Percentiles rank a stretch among this genome's conserved stretches.
Evolutionary conservation across 805 yeast genomes (phyloP).

Genomic region (Starmerella gropengiesseri): DNA sequence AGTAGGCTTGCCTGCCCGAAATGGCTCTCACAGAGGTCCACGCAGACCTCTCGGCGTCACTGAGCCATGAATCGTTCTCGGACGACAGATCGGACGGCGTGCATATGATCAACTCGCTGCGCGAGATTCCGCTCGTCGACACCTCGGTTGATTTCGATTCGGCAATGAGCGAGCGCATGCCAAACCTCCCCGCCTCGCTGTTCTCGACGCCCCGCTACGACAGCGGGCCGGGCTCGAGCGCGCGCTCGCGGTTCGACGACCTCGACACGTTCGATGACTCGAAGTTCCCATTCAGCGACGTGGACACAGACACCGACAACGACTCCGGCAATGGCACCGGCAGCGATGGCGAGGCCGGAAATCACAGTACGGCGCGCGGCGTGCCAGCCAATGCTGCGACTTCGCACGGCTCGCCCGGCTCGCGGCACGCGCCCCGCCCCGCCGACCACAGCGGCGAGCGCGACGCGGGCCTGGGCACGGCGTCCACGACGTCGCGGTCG

Average conservation of each 20-base stretch:
- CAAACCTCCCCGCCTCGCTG: constrained; percentile 2
- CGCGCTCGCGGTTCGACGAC: not conserved
- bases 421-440: not conserved
- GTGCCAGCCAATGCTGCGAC: not conserved
- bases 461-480: not conserved
- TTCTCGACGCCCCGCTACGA: constrained; percentile 10
- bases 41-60: not conserved
- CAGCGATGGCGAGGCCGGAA: not conserved
- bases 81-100: not conserved
- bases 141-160: constrained; percentile 18
- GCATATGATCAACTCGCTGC: constrained; percentile 20
- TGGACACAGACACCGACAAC: not conserved
- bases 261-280: not conserved
- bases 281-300: constrained; percentile 4
- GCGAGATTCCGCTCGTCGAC: constrained; percentile 25
- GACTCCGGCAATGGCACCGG: not conserved
- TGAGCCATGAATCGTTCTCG: not conserved
- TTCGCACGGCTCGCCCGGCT: not conserved
- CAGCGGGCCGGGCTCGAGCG: not conserved
- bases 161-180: constrained; percentile 4
- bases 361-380: not conserved
- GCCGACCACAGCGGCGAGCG: not conserved
- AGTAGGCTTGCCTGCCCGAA: not conserved
- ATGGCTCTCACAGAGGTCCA: constrained; percentile 2
- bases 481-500: not conserved